phyloP scores from a whole-genome alignment of 108 stramenopile species.

The Fragilaria crotonensis region DNA sequence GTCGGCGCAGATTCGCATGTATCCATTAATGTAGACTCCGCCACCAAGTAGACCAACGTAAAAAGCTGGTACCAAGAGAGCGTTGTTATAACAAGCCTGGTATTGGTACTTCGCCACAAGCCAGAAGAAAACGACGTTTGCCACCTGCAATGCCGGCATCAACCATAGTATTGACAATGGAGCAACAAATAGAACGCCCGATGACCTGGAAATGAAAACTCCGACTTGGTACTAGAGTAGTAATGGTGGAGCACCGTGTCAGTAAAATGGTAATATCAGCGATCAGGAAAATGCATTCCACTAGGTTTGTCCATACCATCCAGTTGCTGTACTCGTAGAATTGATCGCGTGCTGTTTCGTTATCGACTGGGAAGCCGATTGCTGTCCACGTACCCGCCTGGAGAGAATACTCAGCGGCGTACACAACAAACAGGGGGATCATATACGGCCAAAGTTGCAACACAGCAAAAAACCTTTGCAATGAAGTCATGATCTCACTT shows the following conservation, averaged over 20 bases:
- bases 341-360: constrained; percentile 29
- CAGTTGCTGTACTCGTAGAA: constrained; percentile 72
- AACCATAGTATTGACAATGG: constrained; percentile 51
- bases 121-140: constrained; percentile 59
- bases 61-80: constrained; percentile 40
- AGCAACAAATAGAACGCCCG: constrained; percentile 42
- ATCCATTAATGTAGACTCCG: constrained; percentile 73
- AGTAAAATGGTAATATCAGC: neutral
- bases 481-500: constrained; percentile 18
- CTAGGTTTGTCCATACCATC: no score
- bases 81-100: constrained; percentile 11
- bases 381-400: constrained; percentile 71
- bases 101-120: constrained; percentile 3
- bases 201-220: constrained; percentile 64
- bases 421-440: constrained; percentile 70
- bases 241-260: neutral
- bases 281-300: neutral
- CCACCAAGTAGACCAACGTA: constrained; percentile 72
- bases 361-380: constrained; percentile 66
- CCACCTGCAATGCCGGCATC: constrained; percentile 55
- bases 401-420: constrained; percentile 61
- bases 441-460: constrained; percentile 59
- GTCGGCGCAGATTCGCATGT: constrained; percentile 46
- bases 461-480: constrained; percentile 29
- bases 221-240: constrained; percentile 83